Evolutionary conservation across 441 rosid species (phyloP).

Genomic region (Adansonia gregorii): DNA sequence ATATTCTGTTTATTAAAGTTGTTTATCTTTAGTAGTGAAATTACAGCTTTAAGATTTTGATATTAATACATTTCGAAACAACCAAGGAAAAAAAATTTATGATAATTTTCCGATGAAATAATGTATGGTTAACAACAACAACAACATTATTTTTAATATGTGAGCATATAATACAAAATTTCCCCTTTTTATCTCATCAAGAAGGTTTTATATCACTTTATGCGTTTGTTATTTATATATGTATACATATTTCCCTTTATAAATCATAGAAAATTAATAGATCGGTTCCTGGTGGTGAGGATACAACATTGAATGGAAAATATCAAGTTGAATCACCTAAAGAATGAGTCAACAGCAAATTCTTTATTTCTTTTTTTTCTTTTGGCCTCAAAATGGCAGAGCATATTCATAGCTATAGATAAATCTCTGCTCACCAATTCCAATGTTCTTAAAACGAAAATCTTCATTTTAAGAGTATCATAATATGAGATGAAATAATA

Average conservation of each 20-base stretch:
- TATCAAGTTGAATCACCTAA: neutral
- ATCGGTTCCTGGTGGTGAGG: neutral
- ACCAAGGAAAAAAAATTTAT: neutral
- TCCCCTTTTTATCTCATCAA: neutral
- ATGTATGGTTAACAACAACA: neutral
- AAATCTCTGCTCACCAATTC: neutral
- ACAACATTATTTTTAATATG: neutral
- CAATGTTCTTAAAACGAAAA: neutral
- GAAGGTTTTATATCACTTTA: neutral
- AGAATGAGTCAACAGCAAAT: neutral
- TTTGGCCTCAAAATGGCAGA: neutral
- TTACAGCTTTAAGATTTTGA: neutral
- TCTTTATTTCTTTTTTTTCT: neutral
- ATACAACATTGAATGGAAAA: neutral
- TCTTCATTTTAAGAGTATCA: neutral
- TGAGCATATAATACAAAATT: neutral
- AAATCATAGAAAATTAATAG: neutral
- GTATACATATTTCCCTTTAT: neutral
- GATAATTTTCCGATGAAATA: neutral
- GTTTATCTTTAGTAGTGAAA: neutral
- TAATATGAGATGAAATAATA: neutral
- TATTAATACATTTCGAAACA: neutral
- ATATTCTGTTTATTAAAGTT: neutral
- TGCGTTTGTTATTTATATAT: neutral
- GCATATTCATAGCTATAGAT: neutral